Percentiles rank a stretch among this genome's conserved stretches.
Evolutionary conservation across 768 basidiomycete genomes (phyloP).

Genomic region (Rhodosporidiobolus sp.): DNA sequence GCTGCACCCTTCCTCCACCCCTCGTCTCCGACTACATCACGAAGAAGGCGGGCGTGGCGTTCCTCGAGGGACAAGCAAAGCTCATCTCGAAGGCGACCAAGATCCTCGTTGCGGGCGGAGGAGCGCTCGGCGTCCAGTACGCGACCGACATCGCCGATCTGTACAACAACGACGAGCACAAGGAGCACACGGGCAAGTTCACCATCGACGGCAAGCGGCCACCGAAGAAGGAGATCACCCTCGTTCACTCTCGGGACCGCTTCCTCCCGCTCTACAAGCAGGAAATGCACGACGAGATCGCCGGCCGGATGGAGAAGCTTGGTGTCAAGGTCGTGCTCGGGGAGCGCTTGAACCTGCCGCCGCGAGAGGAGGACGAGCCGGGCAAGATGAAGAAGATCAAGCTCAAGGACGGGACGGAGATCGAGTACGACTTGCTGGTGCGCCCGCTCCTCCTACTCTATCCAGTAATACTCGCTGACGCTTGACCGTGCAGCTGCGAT

Average conservation of each 20-base stretch:
- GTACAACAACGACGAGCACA: slow-evolving; percentile 35
- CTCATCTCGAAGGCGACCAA: slow-evolving; percentile 24
- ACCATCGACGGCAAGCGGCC: neutral
- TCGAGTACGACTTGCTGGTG: slow-evolving; percentile 35
- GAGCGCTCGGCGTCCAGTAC: slow-evolving; percentile 45
- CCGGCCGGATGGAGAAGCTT: slow-evolving; percentile 38
- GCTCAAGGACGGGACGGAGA: slow-evolving; percentile 6
- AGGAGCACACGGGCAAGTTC: neutral
- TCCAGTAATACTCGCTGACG: neutral
- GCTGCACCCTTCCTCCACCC: slow-evolving; percentile 41
- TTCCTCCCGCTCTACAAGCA: slow-evolving; percentile 43
- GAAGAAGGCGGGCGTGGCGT: slow-evolving; percentile 38
- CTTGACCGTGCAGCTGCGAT: slow-evolving; percentile 35
- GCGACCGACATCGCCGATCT: slow-evolving; percentile 43
- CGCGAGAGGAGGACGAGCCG: slow-evolving; percentile 2
- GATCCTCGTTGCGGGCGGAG: slow-evolving; percentile 44
- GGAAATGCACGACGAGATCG: slow-evolving; percentile 39
- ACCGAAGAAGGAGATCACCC: slow-evolving; percentile 40
- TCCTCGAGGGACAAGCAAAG: slow-evolving; percentile 32
- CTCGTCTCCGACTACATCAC: slow-evolving; percentile 21
- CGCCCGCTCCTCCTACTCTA: neutral
- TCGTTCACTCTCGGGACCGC: slow-evolving; percentile 43
- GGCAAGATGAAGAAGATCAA: slow-evolving; percentile 11
- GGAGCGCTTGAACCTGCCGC: slow-evolving; percentile 37
- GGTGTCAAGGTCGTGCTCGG: slow-evolving; percentile 42